phyloP scores from a whole-genome alignment of 306 rosid species.

The Medicago truncatula region MtrunA17r5.0-ANR NC_053043.1:2887501-2888000 shows the following conservation, averaged over 20 bases:
- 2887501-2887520: conserved; percentile 20
- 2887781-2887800: conserved; percentile 93
- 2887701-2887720: background rate
- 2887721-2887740: background rate
- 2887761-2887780: too few relatives aligned
- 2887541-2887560: conserved; percentile 82
- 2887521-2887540: conserved; percentile 62
- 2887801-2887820: conserved; percentile 86
- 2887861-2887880: conserved; percentile 94
- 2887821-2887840: conserved; percentile 93
- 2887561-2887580: conserved; percentile 82
- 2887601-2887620: conserved; percentile 90
- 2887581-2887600: conserved; percentile 96
- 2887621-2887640: conserved; percentile 96
- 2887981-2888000: too few relatives aligned
- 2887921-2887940: conserved; percentile 37
- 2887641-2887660: conserved; percentile 94
- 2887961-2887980: too few relatives aligned
- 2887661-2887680: conserved; percentile 89
- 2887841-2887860: conserved; percentile 90
- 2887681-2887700: conserved; percentile 90
- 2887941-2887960: too few relatives aligned
- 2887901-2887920: conserved; percentile 96
- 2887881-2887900: conserved; percentile 97
- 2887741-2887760: background rate